Percentiles rank a stretch among this genome's conserved stretches.
phyloP scores from a whole-genome alignment of 1,284 basidiomycete species.

The Fomitopsis schrenkii region DNA sequence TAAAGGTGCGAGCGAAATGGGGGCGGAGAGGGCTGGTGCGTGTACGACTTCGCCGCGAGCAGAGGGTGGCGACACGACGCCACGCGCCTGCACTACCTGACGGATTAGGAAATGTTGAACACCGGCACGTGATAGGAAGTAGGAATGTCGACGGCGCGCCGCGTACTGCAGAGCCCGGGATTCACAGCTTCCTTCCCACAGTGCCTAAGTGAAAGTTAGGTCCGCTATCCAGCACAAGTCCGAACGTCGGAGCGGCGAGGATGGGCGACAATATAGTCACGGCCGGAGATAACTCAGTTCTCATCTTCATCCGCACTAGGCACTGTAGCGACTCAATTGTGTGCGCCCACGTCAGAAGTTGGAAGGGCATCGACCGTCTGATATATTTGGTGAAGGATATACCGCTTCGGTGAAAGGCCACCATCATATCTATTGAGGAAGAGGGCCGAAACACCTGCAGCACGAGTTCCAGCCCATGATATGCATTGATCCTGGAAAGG shows the following conservation, averaged over 20 bases:
- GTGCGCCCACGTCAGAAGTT: neutral
- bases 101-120: neutral
- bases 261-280: neutral
- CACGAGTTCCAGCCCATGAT: neutral
- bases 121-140: neutral
- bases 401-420: neutral
- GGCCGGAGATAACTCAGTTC: slow-evolving; percentile 1
- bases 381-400: neutral
- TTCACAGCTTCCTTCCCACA: neutral
- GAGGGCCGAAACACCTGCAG: neutral
- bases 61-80: neutral
- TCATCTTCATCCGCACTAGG: neutral
- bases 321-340: neutral
- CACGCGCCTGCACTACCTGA: neutral
- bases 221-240: neutral
- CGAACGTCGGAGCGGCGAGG: neutral
- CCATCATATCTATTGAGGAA: neutral
- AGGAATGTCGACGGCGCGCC: neutral
- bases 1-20: neutral
- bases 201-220: neutral
- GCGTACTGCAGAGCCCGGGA: neutral
- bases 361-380: neutral
- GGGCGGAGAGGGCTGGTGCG: neutral
- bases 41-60: neutral
- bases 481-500: neutral